These are phyloP conservation scores for Suillus subaureus DNA, from an alignment of 768 basidiomycete genomes.

Conservation along the genomic window DNA sequence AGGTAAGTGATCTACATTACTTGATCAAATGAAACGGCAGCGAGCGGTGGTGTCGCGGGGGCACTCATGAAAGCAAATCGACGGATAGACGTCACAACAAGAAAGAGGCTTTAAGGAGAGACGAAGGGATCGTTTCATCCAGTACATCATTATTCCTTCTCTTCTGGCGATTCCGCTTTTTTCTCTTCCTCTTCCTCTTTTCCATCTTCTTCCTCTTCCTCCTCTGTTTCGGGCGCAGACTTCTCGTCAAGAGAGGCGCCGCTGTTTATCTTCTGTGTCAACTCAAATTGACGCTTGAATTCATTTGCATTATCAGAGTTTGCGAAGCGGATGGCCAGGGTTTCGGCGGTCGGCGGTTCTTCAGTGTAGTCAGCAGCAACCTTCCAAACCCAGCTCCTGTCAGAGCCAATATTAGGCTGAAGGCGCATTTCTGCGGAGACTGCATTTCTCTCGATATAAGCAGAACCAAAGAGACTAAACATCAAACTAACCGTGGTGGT, in stretches of 20 bases:
- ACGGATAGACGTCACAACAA: constrained; percentile 9
- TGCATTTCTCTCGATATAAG: constrained; percentile 33
- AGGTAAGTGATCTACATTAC: constrained; percentile 38
- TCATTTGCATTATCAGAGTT: constrained; percentile 90
- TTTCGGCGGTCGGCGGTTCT: constrained; percentile 86
- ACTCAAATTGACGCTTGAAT: constrained; percentile 91
- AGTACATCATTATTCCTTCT: constrained; percentile 28
- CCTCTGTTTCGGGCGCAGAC: constrained; percentile 19
- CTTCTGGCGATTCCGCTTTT: constrained; percentile 35
- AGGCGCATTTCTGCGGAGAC: constrained; percentile 91
- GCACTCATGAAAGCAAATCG: constrained; percentile 3
- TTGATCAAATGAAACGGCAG: constrained; percentile 16
- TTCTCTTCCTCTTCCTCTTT: constrained; percentile 27
- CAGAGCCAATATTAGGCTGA: constrained; percentile 97
- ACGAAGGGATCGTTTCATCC: not conserved
- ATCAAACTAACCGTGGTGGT: constrained; percentile 79
- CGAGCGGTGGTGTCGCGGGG: constrained; percentile 12
- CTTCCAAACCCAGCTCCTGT: constrained; percentile 99
- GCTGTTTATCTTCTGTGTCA: constrained; percentile 71
- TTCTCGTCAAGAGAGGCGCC: constrained; percentile 28
- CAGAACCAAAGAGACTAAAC: constrained; percentile 3
- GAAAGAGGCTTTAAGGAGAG: constrained; percentile 13
- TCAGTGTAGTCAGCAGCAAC: constrained; percentile 95
- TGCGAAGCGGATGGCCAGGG: constrained; percentile 96
- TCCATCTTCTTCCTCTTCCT: constrained; percentile 29